Evolutionary conservation across 345 rosid species (phyloP), one percentile per base, ranked within the genome.

Genomic region (Eutrema yunnanense): DNA sequence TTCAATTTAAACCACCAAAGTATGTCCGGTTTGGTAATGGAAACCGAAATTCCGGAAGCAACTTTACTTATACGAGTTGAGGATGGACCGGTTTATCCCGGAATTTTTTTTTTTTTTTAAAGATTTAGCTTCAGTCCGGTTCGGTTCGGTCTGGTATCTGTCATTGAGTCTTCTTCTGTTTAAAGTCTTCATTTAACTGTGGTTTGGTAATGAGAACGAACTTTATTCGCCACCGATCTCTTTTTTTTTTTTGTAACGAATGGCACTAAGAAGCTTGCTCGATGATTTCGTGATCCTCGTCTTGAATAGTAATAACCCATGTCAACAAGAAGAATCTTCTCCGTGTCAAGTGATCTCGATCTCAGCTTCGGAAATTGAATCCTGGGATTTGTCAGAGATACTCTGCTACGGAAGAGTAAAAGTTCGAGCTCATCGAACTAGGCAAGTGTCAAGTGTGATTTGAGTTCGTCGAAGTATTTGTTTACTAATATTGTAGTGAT

Each of bases 361-460:
- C 56, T 85, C 90, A 55, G 82, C 87, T 6, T 49, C 69, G 6
- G 88, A 85, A 16, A 72, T 86, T 56, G 51, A 22, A 16, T 52
- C 59, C 58, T 86, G 88, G 95, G 73, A 86, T 73, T 62, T 78
- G 14, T 56, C 81, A 32, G 52, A 82, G 7, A 77, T 81, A 68
- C 83, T 82, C 74, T 57, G 80, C 57, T 73, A 27, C 82, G 72
- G 52, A 71, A 81, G 73, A 12, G 66, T 86, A n/a, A 47, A 73
- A 68, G 71, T 86, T 62, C 76, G 61, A 62, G 90, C 86, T 70
- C 61, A 80, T 79, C 88, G 87, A 36, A 52, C 67, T 37, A 82
- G 85, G 95, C 65, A 62, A 75, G 64, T 71, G 12, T 9, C 34
- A 32, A 32, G 34, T 32, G 34, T 32, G 34, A 32, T 32, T 32